A percentile compares a stretch with the other conserved stretches of the same genome.
Conservation (phyloP, 768 basidiomycete genomes). For the Naganishia onofrii region DNA sequence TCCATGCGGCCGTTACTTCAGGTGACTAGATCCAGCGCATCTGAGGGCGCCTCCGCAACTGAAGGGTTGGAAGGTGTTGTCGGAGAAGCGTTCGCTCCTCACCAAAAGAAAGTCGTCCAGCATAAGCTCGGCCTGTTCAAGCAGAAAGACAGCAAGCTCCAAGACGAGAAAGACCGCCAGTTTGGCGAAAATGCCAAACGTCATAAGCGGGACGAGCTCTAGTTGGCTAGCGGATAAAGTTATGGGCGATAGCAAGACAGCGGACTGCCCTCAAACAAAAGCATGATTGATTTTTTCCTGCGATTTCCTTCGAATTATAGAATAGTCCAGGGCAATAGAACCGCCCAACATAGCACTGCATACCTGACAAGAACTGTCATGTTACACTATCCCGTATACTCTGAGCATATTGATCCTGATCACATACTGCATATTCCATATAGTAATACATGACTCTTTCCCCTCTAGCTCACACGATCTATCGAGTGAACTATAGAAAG, state of each 20-base stretch:
- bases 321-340: neutral
- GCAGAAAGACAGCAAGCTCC: conserved; percentile 12
- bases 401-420: neutral
- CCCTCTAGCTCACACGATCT: neutral
- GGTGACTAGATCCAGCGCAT: neutral
- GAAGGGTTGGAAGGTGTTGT: neutral
- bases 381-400: neutral
- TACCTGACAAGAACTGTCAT: neutral
- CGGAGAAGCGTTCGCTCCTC: neutral
- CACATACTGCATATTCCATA: neutral
- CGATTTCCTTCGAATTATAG: neutral
- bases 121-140: conserved; percentile 19
- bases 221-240: neutral
- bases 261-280: neutral
- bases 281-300: neutral
- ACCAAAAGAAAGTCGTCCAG: conserved; percentile 13
- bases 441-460: neutral
- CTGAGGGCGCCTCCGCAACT: neutral
- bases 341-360: neutral
- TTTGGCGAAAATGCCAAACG: conserved; percentile 7
- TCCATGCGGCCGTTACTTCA: conserved; percentile 5
- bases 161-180: conserved; percentile 1
- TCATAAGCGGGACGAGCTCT: conserved; percentile 17
- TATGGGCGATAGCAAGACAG: neutral
- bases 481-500: conserved; percentile 15